Base-by-base conservation (phyloP, 2,329 filamentous ascomycete genomes). In the Ceratocystis diversiconidia region DNA sequence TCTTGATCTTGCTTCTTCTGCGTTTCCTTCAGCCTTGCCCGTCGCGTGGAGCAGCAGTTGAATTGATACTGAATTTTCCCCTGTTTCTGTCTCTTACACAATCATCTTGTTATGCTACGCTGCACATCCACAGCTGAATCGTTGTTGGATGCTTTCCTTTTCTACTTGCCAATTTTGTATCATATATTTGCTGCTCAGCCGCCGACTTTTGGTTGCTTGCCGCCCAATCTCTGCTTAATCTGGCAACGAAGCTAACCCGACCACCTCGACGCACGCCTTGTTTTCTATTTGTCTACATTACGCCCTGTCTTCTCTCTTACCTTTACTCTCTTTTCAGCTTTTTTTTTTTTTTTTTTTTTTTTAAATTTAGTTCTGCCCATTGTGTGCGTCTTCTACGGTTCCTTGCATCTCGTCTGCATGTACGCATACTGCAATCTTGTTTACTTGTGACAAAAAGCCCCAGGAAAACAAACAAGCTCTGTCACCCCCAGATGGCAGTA, bases 381-480 rank as follows among this genome's bases (percentile, higher is more conserved):
- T 41, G 36, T 41, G 3, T 41, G 36, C 36, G 36, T 41, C 8
- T 52, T 28, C 48, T 15, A 52, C 48, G 48, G 48, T 28, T 15
- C 48, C 48, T 52, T 52, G 19, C 48, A 52, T 52, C 48, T 52
- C 22, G 19, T 52, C 48, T 52, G 48, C 48, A 52, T 52, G 48
- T 52, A 52, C 25, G 25, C 48, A 52, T 52, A 25, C 48, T 52
- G 48, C 48, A 52, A 52, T 52, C 5, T 52, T 28, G 62, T 19
- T 28, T 43, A 17, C 62, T 28, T 57, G 48, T 59, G 10, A 52
- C 43, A 57, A 64, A 64, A 30, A 64, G 15, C 17, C 36, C n/a
- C 25, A 52, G 52, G 1, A 63, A 63, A 62, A 62, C n/a, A 62
- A 44, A 62, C 25, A 63, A 41, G 46, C 48, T 25, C 25, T 41